These are phyloP conservation scores for Amniculicola lignicola DNA, from an alignment of 495 filamentous ascomycete genomes.

Conservation along the genomic window DNA sequence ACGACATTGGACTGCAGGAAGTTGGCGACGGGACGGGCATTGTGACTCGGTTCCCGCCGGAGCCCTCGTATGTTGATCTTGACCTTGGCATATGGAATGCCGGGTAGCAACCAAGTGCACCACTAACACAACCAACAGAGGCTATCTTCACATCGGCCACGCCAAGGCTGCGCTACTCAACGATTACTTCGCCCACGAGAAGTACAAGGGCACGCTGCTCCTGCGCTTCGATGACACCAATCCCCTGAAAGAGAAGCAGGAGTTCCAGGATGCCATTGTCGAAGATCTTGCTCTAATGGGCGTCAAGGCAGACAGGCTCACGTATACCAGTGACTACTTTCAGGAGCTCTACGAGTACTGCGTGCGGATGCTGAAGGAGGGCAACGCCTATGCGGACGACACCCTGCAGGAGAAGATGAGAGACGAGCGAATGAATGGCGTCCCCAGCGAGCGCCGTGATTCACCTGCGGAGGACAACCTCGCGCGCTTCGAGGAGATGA, in stretches of 20 bases:
- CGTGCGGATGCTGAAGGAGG: constrained; percentile 73
- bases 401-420: constrained; percentile 85
- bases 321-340: constrained; percentile 89
- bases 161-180: constrained; percentile 89
- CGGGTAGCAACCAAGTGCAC: not conserved
- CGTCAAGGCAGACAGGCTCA: constrained; percentile 72
- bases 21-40: constrained; percentile 77
- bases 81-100: not conserved
- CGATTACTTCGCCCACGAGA: constrained; percentile 89
- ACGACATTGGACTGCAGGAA: constrained; percentile 83
- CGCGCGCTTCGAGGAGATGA: constrained; percentile 83
- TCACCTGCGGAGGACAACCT: constrained; percentile 77
- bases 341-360: constrained; percentile 78
- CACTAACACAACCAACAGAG: constrained; percentile 44
- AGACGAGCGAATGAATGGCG: constrained; percentile 70
- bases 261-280: constrained; percentile 85
- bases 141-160: constrained; percentile 91
- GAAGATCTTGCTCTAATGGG: constrained; percentile 84
- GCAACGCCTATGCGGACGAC: constrained; percentile 86
- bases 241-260: constrained; percentile 86
- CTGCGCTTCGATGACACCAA: constrained; percentile 93
- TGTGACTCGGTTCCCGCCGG: constrained; percentile 89
- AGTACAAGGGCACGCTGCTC: constrained; percentile 78
- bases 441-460: constrained; percentile 72
- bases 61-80: constrained; percentile 70